Base-by-base conservation (phyloP, 2,329 filamentous ascomycete genomes). In the Xylariomycetidae sp. region DNA sequence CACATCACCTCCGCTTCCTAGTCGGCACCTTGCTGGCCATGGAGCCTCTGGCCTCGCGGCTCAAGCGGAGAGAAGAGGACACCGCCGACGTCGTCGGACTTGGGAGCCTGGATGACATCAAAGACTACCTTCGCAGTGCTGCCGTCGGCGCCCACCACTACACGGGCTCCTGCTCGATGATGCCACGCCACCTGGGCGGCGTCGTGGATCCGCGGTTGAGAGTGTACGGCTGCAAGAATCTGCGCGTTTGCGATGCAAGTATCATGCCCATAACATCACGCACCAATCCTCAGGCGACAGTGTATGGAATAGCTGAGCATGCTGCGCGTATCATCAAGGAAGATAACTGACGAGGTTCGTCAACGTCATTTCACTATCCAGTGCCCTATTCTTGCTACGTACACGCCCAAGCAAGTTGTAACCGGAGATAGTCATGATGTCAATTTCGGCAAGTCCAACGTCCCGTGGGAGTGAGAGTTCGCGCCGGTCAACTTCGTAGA, bases 221-320 rank as follows among this genome's bases (percentile, higher is more conserved):
- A 7, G 41, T 44, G 4, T 33, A 44, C 19, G 35, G 41, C 6
- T 35, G 30, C 20, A 19, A 3, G 19, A 44, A 44, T 28, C 35
- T 44, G 5, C 34, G 41, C 18, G 30, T 41, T 4, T 40, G 37
- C 25, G 41, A 41, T 25, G 19, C 30, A 4, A 44, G 41, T 13
- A 29, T 43, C 12, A 33, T 47, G 13, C 46, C 44, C 3, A 27
- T 45, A 1, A 25, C 27, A 5, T 34, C 44, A 5, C 30, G 30
- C 1, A 16, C 30, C 2, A 40, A 41, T 13, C 23, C 41, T 0
- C 41, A 45, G 37, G 41, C 40, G 2, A 35, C 34, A 2, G 44
- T 38, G n/a, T 49, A 46, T 20, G 41, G 30, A 2, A 22, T 43
- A 6, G 46, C 42, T 6, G 46, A 47, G 30, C 31, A 32, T 10